Evolutionary conservation across 768 basidiomycete species (phyloP), one percentile per base, ranked within the genome.

Genomic region (Sporobolomyces roseus): DNA sequence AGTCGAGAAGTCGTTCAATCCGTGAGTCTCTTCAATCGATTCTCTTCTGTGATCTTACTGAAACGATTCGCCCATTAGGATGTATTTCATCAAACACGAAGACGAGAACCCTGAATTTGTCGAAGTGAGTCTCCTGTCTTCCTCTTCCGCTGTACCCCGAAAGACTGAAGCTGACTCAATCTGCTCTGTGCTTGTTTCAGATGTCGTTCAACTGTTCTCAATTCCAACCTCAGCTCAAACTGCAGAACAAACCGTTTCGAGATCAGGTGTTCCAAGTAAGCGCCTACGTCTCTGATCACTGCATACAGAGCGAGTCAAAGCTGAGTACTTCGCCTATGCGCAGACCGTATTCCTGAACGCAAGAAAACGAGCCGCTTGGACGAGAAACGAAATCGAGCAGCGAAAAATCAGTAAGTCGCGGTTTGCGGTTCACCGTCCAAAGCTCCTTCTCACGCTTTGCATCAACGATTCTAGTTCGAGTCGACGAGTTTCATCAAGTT

Each of bases 291-390:
- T 52, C 51, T 23, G 13, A 29, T 21, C 38, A 60, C 70, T 74
- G n/a, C n/a, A n/a, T n/a, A n/a, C n/a, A n/a, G n/a, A n/a, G n/a
- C n/a, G n/a, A n/a, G n/a, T n/a, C n/a, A n/a, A n/a, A n/a, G n/a
- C n/a, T n/a, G n/a, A n/a, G n/a, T n/a, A n/a, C n/a, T n/a, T n/a
- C n/a, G n/a, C n/a, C n/a, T n/a, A n/a, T n/a, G n/a, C n/a, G n/a
- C n/a, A n/a, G n/a, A 80, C 79, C 5, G 80, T 80, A 77, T 80
- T 79, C 73, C 72, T 81, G 54, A 80, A 80, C 76, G 79, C 79
- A 50, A 77, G 79, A 63, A 72, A 81, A 68, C 61, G 78, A 66
- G 32, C 79, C 10, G 74, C 73, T 1, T 81, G 80, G 80, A 61
- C 74, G 0, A 77, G 71, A 58, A 74, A 79, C 66, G 80, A 81